Evolutionary conservation across 306 rosid genomes (phyloP).

Genomic region (Citrullus mucosospermus): DNA sequence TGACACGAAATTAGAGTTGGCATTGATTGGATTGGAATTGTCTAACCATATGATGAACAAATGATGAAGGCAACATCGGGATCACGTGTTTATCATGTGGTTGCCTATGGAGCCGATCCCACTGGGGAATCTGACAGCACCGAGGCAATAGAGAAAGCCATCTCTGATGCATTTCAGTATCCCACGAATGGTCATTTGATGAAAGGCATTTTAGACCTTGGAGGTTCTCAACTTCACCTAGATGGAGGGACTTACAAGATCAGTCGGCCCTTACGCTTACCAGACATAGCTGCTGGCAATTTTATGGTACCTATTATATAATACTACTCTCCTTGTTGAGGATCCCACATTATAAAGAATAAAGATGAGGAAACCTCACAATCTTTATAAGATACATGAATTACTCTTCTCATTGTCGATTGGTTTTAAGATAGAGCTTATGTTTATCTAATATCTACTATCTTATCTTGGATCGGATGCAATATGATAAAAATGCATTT

Average conservation of each 20-base stretch:
- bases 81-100: constrained; percentile 25
- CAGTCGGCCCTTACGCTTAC: constrained; percentile 25
- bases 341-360: no score
- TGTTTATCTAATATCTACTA: no score
- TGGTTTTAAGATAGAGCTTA: neutral
- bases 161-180: constrained; percentile 14
- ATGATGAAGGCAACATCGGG: neutral
- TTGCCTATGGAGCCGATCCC: constrained; percentile 31
- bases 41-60: neutral
- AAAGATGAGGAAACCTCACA: no score
- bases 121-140: constrained; percentile 28
- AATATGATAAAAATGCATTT: neutral
- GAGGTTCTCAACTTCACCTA: constrained; percentile 27
- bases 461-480: no score
- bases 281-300: constrained; percentile 15
- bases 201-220: constrained; percentile 23
- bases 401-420: no score
- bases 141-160: constrained; percentile 24
- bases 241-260: constrained; percentile 35
- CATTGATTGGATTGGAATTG: neutral
- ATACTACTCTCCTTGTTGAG: no score
- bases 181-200: constrained; percentile 14
- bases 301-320: constrained; percentile 15
- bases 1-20: neutral
- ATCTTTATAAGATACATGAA: no score